Evolutionary conservation across 2,329 filamentous ascomycete species (phyloP).

Genomic region (Colletotrichum graminicola): DNA sequence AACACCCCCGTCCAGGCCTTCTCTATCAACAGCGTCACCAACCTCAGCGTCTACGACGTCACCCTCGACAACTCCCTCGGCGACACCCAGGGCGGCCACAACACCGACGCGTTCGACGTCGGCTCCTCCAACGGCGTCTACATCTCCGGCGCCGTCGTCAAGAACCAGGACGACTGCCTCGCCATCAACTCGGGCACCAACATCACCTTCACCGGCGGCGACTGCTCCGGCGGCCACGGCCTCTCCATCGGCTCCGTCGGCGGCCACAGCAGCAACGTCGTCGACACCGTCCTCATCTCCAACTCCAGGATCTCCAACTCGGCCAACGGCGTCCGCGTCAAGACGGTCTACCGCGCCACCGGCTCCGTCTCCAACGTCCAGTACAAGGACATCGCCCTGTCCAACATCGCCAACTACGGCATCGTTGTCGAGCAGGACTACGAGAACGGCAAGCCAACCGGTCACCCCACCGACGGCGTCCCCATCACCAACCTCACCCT

Average conservation of each 20-base stretch:
- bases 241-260: constrained; percentile 60
- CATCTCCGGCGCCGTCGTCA: constrained; percentile 65
- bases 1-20: constrained; percentile 59
- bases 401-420: constrained; percentile 56
- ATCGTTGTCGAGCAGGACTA: constrained; percentile 60
- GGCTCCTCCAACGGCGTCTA: constrained; percentile 61
- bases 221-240: constrained; percentile 60
- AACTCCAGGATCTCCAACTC: constrained; percentile 65
- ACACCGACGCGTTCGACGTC: constrained; percentile 72
- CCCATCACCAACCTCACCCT: constrained; percentile 65
- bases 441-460: constrained; percentile 53
- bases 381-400: constrained; percentile 58
- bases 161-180: constrained; percentile 73
- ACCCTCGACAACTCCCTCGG: constrained; percentile 56
- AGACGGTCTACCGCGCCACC: constrained; percentile 61
- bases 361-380: constrained; percentile 58
- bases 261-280: constrained; percentile 64
- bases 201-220: constrained; percentile 59
- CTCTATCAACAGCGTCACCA: constrained; percentile 53
- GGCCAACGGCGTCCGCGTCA: constrained; percentile 65
- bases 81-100: constrained; percentile 55
- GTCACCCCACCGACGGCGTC: constrained; percentile 63
- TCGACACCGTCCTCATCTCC: constrained; percentile 63
- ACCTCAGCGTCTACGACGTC: constrained; percentile 52
- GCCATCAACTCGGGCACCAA: constrained; percentile 67